phyloP scores from a whole-genome alignment of 2,329 filamentous ascomycete genomes.

The Aspergillus tamarii region DNA sequence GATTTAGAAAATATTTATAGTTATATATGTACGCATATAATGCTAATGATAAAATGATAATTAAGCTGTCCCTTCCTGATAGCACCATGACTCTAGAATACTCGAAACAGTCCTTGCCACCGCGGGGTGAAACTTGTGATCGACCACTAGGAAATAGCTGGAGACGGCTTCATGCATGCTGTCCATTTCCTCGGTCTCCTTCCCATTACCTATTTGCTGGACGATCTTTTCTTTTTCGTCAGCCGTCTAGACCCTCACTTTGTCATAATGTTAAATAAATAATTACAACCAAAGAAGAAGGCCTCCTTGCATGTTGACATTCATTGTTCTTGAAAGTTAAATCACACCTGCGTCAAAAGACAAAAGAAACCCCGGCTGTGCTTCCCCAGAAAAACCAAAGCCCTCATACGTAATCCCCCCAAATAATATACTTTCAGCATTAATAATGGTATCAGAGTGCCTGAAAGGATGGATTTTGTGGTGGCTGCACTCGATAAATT shows the following conservation, averaged over 20 bases:
- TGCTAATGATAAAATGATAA: not conserved
- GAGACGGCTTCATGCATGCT: constrained; percentile 26
- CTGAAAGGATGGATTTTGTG: constrained; percentile 3
- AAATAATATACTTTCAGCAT: not conserved
- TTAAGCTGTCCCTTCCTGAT: not conserved
- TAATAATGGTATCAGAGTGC: constrained; percentile 5
- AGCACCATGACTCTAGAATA: not conserved
- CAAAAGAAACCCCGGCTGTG: not conserved
- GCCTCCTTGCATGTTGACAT: constrained; percentile 3
- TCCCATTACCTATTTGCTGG: not conserved
- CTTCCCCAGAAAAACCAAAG: not conserved
- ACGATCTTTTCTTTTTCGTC: constrained; percentile 7
- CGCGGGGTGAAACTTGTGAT: constrained; percentile 22
- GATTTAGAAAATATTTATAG: not conserved
- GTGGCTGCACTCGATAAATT: constrained; percentile 6
- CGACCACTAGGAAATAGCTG: constrained; percentile 24
- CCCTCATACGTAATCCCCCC: not conserved
- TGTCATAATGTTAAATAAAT: not conserved
- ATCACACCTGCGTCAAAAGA: not conserved
- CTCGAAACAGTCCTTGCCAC: not conserved
- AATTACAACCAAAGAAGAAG: not conserved
- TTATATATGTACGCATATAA: not conserved
- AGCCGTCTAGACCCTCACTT: not conserved
- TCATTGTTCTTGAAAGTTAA: constrained; percentile 6
- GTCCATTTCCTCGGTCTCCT: constrained; percentile 20